Evolutionary conservation across 805 yeast species (phyloP), one percentile per base, ranked within the genome.

Genomic region (Myxozyma mucilagina): DNA sequence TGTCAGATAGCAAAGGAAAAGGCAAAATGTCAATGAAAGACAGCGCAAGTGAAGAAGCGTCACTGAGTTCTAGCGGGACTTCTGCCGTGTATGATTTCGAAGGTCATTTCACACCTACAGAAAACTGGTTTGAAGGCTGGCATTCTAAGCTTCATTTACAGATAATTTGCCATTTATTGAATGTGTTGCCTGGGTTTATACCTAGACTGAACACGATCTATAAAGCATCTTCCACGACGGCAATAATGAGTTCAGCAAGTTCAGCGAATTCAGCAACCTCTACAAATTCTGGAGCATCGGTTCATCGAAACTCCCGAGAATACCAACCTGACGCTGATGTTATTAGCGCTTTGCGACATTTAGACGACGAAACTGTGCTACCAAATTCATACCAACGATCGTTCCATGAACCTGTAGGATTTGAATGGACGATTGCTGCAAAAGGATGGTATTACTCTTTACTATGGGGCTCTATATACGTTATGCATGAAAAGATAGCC

Each of bases 381-480:
- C 66, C 66, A 4, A 32, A 35, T 13, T 34, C 59, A 8, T 62
- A 56, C 34, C 36, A 45, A 20, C 60, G 64, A 36, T 31, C 47
- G 35, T 60, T 66, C 41, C 56, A 16, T 32, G 64, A 59, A 45
- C 61, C 80, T 3, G 74, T 87, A 63, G 76, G 71, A 60, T 86
- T 89, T 66, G 71, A 75, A 4, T 89, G 96, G 96, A 80, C 82
- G 43, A 75, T 75, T 56, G 69, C 79, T 29, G 84, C 89, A 0
- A 74, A 88, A 29, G 92, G 91, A 0, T 89, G 96, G 96, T 89
- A 89, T 72, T 78, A 81, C 43, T 80, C 87, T 4, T 75, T 87
- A 9, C 68, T 89, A 31, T 87, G 89, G 85, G 83, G 85, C 1
- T 74, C 77, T 36, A 79, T 87, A 0, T 87, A 79, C 67, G 66